Percentiles rank a stretch among this genome's conserved stretches.
These are phyloP conservation scores for Cytospora piceicola DNA, from an alignment of 2,329 filamentous ascomycete species.

Conservation along the genomic window DNA sequence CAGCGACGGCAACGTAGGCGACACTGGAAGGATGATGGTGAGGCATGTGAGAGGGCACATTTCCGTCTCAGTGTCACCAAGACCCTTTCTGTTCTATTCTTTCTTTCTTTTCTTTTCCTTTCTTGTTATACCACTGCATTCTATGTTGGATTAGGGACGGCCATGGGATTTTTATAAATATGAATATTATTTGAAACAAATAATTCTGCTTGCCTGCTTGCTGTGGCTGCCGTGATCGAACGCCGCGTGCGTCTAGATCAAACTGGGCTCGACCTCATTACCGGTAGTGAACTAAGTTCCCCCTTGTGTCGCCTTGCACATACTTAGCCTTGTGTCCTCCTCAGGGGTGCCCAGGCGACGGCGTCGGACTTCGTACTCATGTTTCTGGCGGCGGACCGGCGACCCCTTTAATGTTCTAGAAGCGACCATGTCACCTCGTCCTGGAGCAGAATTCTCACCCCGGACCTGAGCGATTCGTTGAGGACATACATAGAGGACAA, in stretches of 20 bases:
- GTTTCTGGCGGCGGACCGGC: no score
- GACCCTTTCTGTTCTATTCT: no score
- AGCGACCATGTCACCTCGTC: neutral
- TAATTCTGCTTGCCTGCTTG: neutral
- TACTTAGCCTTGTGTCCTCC: neutral
- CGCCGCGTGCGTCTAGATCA: neutral
- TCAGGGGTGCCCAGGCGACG: neutral
- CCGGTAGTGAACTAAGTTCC: neutral
- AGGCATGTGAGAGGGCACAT: constrained; percentile 23
- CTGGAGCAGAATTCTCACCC: neutral
- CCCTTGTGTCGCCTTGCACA: constrained; percentile 1
- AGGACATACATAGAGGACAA: neutral
- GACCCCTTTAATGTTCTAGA: neutral
- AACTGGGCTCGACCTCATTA: neutral
- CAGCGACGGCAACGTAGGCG: constrained; percentile 18
- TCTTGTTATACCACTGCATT: constrained; percentile 28
- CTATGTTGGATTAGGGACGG: constrained; percentile 23
- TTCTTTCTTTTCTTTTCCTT: neutral
- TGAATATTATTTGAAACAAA: constrained; percentile 12
- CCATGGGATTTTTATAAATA: constrained; percentile 15
- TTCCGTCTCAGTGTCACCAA: constrained; percentile 20
- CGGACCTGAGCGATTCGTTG: neutral
- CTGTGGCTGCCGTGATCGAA: neutral
- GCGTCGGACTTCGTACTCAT: neutral
- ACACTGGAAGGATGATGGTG: constrained; percentile 24